Conservation (phyloP, 805 yeast genomes). For the Zygosaccharomyces kombuchaensis region DNA sequence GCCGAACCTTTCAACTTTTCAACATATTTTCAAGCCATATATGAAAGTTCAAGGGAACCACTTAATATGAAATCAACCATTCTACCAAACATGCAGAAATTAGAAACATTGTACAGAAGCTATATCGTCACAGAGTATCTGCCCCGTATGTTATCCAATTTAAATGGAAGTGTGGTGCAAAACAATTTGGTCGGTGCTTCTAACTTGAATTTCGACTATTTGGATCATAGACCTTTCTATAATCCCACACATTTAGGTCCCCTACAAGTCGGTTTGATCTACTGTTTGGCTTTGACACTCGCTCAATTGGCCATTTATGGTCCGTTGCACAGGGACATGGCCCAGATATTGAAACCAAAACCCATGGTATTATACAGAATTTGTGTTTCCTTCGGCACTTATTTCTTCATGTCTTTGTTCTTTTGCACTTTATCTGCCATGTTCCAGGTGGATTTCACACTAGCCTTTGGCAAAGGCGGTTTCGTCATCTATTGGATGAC, state of each 20-base stretch:
- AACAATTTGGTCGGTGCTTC: slow-evolving; percentile 27
- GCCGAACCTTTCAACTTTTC: slow-evolving; percentile 22
- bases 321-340: slow-evolving; percentile 48
- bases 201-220: slow-evolving; percentile 34
- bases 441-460: slow-evolving; percentile 57
- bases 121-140: slow-evolving; percentile 19
- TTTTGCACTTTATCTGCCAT: slow-evolving; percentile 63
- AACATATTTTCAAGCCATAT: slow-evolving; percentile 38
- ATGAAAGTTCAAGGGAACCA: slow-evolving; percentile 65
- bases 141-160: slow-evolving; percentile 30
- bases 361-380: slow-evolving; percentile 53
- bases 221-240: slow-evolving; percentile 48
- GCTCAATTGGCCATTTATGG: slow-evolving; percentile 61
- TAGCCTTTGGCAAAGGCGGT: slow-evolving; percentile 61
- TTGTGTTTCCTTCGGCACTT: slow-evolving; percentile 47
- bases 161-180: slow-evolving; percentile 9
- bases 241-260: slow-evolving; percentile 58
- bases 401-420: slow-evolving; percentile 53
- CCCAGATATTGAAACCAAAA: slow-evolving; percentile 40
- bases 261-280: slow-evolving; percentile 70
- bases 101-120: slow-evolving; percentile 35
- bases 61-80: slow-evolving; percentile 44
- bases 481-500: slow-evolving; percentile 73
- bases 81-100: slow-evolving; percentile 38
- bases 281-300: slow-evolving; percentile 64